Evolutionary conservation across 768 basidiomycete genomes (phyloP).

Genomic region (Cystobasidium ongulense): DNA sequence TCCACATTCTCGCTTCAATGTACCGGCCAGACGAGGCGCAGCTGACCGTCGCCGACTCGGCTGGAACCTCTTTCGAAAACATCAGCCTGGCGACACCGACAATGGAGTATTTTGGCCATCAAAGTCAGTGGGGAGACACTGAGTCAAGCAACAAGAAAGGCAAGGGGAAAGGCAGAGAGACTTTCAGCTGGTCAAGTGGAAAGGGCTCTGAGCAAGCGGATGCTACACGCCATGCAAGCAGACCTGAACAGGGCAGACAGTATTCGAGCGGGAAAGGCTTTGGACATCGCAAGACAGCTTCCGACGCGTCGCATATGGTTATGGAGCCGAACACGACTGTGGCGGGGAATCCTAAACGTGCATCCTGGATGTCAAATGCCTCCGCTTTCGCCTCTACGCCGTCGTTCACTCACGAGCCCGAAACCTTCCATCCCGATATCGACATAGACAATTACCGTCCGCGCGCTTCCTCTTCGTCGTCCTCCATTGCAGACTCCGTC

Average conservation of each 20-base stretch:
- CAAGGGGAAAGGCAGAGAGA: neutral
- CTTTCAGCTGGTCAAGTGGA: neutral
- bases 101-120: neutral
- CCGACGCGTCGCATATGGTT: constrained; percentile 12
- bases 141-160: neutral
- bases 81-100: neutral
- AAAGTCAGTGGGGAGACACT: neutral
- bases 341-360: neutral
- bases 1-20: constrained; percentile 4
- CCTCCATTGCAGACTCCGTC: constrained; percentile 4
- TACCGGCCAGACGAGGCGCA: neutral
- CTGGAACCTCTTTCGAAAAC: neutral
- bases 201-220: neutral
- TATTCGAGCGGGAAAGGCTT: neutral
- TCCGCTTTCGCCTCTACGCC: neutral
- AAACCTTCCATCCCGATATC: neutral
- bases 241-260: neutral
- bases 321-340: neutral
- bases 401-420: neutral
- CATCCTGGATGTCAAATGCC: neutral
- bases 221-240: neutral
- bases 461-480: constrained; percentile 3
- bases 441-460: neutral
- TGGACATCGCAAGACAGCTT: constrained; percentile 8
- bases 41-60: neutral